Base-by-base conservation (phyloP, 2,329 filamentous ascomycete species). In the Cercospora sp. region DNA sequence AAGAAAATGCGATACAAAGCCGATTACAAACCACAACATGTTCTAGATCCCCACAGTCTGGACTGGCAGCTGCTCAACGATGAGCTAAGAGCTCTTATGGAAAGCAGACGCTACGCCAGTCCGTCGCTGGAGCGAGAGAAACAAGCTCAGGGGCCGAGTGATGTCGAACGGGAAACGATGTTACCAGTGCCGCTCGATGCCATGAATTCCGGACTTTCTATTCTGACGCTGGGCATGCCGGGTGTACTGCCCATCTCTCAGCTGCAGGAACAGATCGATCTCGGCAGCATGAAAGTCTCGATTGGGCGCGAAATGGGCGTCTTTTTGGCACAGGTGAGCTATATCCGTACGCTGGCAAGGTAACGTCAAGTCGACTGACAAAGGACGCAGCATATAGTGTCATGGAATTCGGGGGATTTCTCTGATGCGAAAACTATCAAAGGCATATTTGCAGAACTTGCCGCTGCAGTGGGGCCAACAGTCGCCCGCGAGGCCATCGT, bases 1-100 rank as follows among this genome's bases (percentile, higher is more conserved):
- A 84, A 86, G 63, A 95, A 95, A 82, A 94, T 95, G 92, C 84
- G 85, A 73, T 95, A 95, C 82, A 95, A 95, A 82, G 90, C 89
- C 67, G 90, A 93, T 75, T 95, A 91, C 77, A 83, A 84, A 10
- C 91, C 91, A 1, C 90, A 93, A 75, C 87, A 89, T 74, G 85
- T 95, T 10, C 84, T 94, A 10, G 90, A 94, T 71, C 90, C 90
- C 0, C 86, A 77, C 51, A 75, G 68, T 28, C 59, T 75, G 7
- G 68, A 75, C 7, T 79, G 78, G 78, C 68, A 75, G 63, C 61
- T 70, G 9, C 65, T 79, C 58, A 72, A 79, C 36, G 75, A 75
- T 20, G 72, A 75, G 33, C 72, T 79, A 69, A 67, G 72, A 60
- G 58, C 31, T 16, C 76, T 83, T 20, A 81, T 88, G 68, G 86